A percentile compares a stretch with the other conserved stretches of the same genome.
phyloP scores from a whole-genome alignment of 2,329 filamentous ascomycete species.

The Fusarium piperis region DNA sequence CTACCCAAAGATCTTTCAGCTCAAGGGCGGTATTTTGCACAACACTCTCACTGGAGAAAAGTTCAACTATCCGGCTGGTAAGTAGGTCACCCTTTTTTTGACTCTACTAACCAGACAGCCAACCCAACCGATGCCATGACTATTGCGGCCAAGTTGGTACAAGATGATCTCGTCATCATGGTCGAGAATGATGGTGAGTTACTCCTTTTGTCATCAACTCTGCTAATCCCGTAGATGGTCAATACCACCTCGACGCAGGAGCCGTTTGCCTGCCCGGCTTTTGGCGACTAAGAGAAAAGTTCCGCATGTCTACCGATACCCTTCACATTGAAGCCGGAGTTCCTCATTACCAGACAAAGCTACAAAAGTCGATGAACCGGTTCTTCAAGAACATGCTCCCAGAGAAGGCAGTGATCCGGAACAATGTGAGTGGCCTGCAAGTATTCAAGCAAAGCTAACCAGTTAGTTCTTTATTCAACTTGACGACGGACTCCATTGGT shows the following conservation, averaged over 20 bases:
- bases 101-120: background rate
- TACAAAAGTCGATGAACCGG: conserved; percentile 31
- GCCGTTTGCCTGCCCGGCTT: conserved; percentile 32
- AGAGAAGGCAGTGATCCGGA: conserved; percentile 22
- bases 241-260: conserved; percentile 31
- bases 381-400: conserved; percentile 31
- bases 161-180: conserved; percentile 31
- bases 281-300: conserved; percentile 31
- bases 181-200: conserved; percentile 22
- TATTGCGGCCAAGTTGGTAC: conserved; percentile 24
- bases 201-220: background rate
- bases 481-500: conserved; percentile 33
- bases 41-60: conserved; percentile 19
- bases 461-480: conserved; percentile 32
- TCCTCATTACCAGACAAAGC: conserved; percentile 24
- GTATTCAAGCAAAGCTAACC: rapidly evolving
- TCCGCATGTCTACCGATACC: conserved; percentile 32
- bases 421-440: background rate
- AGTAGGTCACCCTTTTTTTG: rapidly evolving
- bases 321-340: conserved; percentile 33
- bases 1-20: conserved; percentile 28
- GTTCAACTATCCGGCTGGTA: conserved; percentile 20
- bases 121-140: conserved; percentile 25
- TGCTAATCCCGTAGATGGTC: background rate
- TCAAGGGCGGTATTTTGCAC: background rate